Percentiles rank a stretch among this genome's conserved stretches.
These are phyloP conservation scores for Pseudogymnoascus sp. DNA, from an alignment of 2,329 filamentous ascomycete species.

Conservation along the genomic window DNA sequence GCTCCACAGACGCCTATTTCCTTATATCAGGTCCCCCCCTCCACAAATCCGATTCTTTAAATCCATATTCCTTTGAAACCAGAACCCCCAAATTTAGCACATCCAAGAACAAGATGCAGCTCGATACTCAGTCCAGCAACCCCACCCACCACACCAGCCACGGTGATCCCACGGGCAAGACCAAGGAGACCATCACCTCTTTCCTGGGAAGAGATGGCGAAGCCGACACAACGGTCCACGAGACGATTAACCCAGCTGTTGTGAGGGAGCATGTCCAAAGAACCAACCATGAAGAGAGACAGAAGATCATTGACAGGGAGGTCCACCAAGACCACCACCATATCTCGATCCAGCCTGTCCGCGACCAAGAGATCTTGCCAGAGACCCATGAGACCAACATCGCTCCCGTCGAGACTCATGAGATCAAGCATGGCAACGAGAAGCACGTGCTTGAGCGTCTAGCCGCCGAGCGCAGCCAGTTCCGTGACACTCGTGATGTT, in stretches of 20 bases:
- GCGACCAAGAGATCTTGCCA: constrained; percentile 44
- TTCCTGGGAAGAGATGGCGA: constrained; percentile 56
- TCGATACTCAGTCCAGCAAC: constrained; percentile 3
- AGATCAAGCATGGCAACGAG: constrained; percentile 52
- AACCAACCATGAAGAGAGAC: constrained; percentile 52
- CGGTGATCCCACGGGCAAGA: constrained; percentile 46
- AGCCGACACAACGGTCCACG: constrained; percentile 62
- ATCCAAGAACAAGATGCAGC: constrained; percentile 4
- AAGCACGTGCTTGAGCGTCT: constrained; percentile 39
- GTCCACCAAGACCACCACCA: constrained; percentile 67
- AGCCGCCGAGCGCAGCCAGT: constrained; percentile 45
- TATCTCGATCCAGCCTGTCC: constrained; percentile 58
- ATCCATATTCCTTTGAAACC: constrained; percentile 2
- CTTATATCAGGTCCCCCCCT: constrained; percentile 9
- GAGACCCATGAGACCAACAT: constrained; percentile 57
- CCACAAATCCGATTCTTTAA: neutral
- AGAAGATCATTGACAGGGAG: constrained; percentile 57
- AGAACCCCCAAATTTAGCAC: constrained; percentile 10
- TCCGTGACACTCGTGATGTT: constrained; percentile 41
- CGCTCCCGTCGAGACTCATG: constrained; percentile 49
- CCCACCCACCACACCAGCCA: neutral
- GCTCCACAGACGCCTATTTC: neutral
- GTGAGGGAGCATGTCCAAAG: constrained; percentile 52
- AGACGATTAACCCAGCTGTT: constrained; percentile 52
- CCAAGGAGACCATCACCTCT: constrained; percentile 52